Evolutionary conservation across 2,329 filamentous ascomycete species (phyloP).

Genomic region (Pseudogymnoascus sp.): DNA sequence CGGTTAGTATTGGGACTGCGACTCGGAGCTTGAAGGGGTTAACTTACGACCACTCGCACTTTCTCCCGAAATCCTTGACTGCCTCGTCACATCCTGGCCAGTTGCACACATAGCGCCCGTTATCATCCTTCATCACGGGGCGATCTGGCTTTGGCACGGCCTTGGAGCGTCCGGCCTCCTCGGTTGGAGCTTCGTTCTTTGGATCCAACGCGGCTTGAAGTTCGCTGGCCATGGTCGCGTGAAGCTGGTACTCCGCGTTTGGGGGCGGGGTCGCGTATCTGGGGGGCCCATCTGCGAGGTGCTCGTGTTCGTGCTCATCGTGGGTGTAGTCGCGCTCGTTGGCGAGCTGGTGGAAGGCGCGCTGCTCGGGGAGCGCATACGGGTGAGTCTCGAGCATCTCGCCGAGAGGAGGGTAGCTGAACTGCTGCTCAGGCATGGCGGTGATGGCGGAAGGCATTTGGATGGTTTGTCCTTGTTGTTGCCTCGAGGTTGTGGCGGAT

Average conservation of each 20-base stretch:
- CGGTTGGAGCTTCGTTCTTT: slow-evolving; percentile 25
- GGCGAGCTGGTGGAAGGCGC: slow-evolving; percentile 9
- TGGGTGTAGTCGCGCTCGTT: slow-evolving; percentile 11
- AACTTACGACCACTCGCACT: slow-evolving; percentile 90
- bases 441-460: slow-evolving; percentile 3
- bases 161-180: slow-evolving; percentile 32
- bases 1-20: neutral
- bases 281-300: slow-evolving; percentile 22
- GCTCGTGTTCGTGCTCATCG: slow-evolving; percentile 14
- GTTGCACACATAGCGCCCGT: slow-evolving; percentile 72
- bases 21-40: neutral
- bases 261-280: slow-evolving; percentile 22
- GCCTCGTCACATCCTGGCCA: slow-evolving; percentile 61
- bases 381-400: slow-evolving; percentile 5
- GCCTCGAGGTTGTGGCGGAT: neutral
- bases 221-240: slow-evolving; percentile 16
- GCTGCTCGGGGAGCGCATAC: slow-evolving; percentile 1
- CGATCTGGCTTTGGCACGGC: slow-evolving; percentile 52
- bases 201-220: slow-evolving; percentile 16
- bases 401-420: slow-evolving; percentile 10
- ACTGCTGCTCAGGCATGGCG: slow-evolving; percentile 9
- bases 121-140: slow-evolving; percentile 50
- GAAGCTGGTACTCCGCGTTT: slow-evolving; percentile 15
- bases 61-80: slow-evolving; percentile 61
- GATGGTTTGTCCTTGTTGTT: neutral